Percentiles rank a stretch among this genome's conserved stretches.
Evolutionary conservation across 768 basidiomycete genomes (phyloP).

Genomic region (Mycena amicta): DNA sequence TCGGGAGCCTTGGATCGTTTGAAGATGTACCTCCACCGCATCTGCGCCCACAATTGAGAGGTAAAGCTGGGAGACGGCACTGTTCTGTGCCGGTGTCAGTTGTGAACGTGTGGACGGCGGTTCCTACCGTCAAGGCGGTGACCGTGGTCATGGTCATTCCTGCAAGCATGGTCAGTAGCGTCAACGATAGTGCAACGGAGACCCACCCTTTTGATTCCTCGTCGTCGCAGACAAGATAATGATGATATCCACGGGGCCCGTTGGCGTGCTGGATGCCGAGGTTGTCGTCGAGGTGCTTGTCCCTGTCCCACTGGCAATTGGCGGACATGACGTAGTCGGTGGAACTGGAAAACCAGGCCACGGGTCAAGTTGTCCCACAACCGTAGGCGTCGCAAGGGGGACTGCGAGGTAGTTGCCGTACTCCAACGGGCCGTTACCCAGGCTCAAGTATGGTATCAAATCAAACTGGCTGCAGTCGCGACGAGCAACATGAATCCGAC

Average conservation of each 20-base stretch:
- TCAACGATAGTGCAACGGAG: background rate
- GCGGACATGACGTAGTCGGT: background rate
- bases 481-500: no score
- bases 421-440: slow-evolving; percentile 23
- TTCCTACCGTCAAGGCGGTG: slow-evolving; percentile 14
- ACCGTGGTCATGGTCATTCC: slow-evolving; percentile 19
- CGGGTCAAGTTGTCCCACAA: slow-evolving; percentile 23
- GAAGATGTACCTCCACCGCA: background rate
- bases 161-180: background rate
- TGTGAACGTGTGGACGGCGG: slow-evolving; percentile 14
- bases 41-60: background rate
- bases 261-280: background rate
- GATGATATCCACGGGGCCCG: background rate
- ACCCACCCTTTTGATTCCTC: slow-evolving; percentile 19
- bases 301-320: background rate
- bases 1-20: no score
- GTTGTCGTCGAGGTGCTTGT: background rate
- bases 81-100: slow-evolving; percentile 18
- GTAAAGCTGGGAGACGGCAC: background rate
- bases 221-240: slow-evolving; percentile 20
- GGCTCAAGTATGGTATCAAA: slow-evolving; percentile 18
- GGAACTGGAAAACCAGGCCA: slow-evolving; percentile 17
- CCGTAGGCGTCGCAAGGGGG: slow-evolving; percentile 16
- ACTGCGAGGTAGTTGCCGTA: slow-evolving; percentile 20
- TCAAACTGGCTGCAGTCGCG: slow-evolving; percentile 25